Percentiles rank a stretch among this genome's conserved stretches.
phyloP scores from a whole-genome alignment of 768 basidiomycete genomes.

The Psilocybe sp. region DNA sequence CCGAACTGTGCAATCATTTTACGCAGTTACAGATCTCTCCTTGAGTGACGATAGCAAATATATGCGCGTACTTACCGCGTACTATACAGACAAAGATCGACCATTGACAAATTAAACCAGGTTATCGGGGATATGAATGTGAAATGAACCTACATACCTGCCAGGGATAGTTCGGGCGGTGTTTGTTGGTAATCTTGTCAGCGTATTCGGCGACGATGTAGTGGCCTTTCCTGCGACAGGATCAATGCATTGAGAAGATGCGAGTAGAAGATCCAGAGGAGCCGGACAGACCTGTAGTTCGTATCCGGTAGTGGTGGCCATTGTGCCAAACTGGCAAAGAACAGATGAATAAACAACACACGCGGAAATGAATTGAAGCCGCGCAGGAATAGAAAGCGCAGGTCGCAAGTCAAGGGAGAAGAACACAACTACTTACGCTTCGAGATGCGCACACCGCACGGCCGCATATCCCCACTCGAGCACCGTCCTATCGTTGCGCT shows the following conservation, averaged over 20 bases:
- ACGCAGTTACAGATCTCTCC: slow-evolving; percentile 6
- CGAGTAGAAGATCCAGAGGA: not conserved
- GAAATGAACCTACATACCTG: slow-evolving; percentile 46
- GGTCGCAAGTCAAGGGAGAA: slow-evolving; percentile 4
- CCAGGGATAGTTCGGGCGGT: slow-evolving; percentile 66
- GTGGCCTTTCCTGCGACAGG: slow-evolving; percentile 55
- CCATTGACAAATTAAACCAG: not conserved
- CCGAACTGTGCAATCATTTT: slow-evolving; percentile 55
- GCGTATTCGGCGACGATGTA: slow-evolving; percentile 70
- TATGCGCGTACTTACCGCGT: slow-evolving; percentile 47
- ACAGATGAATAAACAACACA: no score
- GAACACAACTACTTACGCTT: slow-evolving; percentile 47
- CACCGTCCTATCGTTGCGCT: slow-evolving; percentile 64
- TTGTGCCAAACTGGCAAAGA: slow-evolving; percentile 46
- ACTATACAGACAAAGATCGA: slow-evolving; percentile 36
- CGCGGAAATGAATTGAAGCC: no score
- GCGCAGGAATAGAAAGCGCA: not conserved
- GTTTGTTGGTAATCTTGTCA: slow-evolving; percentile 62
- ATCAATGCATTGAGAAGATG: not conserved
- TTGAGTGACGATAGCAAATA: not conserved
- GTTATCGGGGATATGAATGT: slow-evolving; percentile 1
- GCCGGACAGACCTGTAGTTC: slow-evolving; percentile 64
- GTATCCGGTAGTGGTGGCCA: slow-evolving; percentile 78
- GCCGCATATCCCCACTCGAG: slow-evolving; percentile 85
- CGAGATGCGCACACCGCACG: slow-evolving; percentile 67